These are phyloP conservation scores for Irpex sp. DNA, from an alignment of 1,284 basidiomycete species.

Conservation along the genomic window DNA sequence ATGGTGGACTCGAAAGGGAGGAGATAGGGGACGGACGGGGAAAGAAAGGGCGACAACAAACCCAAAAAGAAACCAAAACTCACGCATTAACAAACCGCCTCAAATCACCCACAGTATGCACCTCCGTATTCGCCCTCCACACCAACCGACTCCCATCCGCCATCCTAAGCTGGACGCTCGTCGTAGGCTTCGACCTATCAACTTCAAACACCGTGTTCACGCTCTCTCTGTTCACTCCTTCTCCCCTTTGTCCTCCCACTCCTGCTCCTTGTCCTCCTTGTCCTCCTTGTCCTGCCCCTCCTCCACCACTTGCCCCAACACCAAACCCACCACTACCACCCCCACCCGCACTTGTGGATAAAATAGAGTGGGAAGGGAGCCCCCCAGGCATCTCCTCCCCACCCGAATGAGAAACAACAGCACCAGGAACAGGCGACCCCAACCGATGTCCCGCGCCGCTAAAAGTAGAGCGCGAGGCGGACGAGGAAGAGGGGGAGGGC, in stretches of 20 bases:
- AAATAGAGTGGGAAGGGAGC: slow-evolving; percentile 34
- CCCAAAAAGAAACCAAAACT: slow-evolving; percentile 31
- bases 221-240: slow-evolving; percentile 29
- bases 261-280: slow-evolving; percentile 15
- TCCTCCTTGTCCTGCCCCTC: too few species aligned
- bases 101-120: slow-evolving; percentile 85
- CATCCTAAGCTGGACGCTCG: slow-evolving; percentile 88
- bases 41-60: too few species aligned
- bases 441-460: slow-evolving; percentile 81
- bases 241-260: neutral
- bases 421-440: slow-evolving; percentile 59
- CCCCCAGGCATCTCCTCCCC: slow-evolving; percentile 49
- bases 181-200: slow-evolving; percentile 78
- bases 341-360: neutral
- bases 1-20: too few species aligned
- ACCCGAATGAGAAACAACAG: slow-evolving; percentile 27
- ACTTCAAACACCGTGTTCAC: slow-evolving; percentile 71
- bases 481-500: slow-evolving; percentile 39
- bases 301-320: too few species aligned
- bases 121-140: slow-evolving; percentile 82
- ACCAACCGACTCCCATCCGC: slow-evolving; percentile 94
- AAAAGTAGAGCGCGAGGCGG: slow-evolving; percentile 48
- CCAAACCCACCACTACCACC: too few species aligned
- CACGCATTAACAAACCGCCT: slow-evolving; percentile 88
- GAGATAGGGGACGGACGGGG: too few species aligned